Conservation (phyloP, 2,329 filamentous ascomycete genomes). For the Verticillium klebahnii region DNA sequence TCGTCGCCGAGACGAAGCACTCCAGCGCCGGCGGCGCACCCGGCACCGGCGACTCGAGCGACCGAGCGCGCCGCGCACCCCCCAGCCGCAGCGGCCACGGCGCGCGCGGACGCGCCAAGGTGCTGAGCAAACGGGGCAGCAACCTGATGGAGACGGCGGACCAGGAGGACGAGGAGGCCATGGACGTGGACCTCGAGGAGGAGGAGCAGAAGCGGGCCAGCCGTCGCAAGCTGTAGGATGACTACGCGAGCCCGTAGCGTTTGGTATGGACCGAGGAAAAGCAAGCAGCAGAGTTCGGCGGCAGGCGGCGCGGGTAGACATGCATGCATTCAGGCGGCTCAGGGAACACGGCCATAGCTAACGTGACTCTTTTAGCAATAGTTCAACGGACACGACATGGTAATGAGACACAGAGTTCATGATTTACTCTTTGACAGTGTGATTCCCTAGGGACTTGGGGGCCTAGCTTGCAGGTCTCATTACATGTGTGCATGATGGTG, state of each 20-base stretch:
- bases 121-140: slow-evolving; percentile 12
- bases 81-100: slow-evolving; percentile 8
- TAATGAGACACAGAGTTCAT: not conserved
- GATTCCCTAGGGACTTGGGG: not conserved
- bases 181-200: slow-evolving; percentile 53
- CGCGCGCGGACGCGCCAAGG: slow-evolving; percentile 13
- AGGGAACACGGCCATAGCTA: not conserved
- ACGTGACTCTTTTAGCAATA: too few relatives aligned
- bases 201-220: slow-evolving; percentile 44
- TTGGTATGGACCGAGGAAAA: too few relatives aligned
- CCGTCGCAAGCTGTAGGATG: slow-evolving; percentile 47
- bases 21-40: slow-evolving; percentile 1
- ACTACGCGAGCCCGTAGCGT: not conserved
- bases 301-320: not conserved
- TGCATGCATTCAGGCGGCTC: not conserved
- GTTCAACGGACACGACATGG: not conserved
- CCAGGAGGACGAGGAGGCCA: slow-evolving; percentile 41
- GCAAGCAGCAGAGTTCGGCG: not conserved
- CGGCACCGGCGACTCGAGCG: not conserved
- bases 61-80: slow-evolving; percentile 12
- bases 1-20: slow-evolving; percentile 36
- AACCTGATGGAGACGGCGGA: slow-evolving; percentile 37
- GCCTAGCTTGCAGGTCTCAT: not conserved
- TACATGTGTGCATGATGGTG: not conserved
- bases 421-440: not conserved